Conservation (phyloP, 495 filamentous ascomycete species). For the Hyaloscypha hepaticicola region DNA sequence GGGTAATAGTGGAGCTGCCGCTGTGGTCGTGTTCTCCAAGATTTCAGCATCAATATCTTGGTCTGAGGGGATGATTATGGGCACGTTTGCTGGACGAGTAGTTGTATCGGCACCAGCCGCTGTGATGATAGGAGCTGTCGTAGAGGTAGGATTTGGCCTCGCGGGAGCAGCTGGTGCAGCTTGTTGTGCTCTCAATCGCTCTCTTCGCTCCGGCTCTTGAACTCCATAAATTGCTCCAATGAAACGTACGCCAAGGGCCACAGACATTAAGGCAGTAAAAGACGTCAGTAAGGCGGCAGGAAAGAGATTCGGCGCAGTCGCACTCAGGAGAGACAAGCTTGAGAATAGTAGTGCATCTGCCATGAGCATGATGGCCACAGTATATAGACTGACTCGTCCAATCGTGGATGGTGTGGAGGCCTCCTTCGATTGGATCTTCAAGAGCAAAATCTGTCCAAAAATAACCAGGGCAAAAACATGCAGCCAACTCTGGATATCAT, state of each 20-base stretch:
- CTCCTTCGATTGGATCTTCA: conserved; percentile 86
- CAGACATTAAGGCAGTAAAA: conserved; percentile 33
- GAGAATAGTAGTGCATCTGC: conserved; percentile 70
- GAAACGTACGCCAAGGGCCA: conserved; percentile 78
- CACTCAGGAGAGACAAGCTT: conserved; percentile 56
- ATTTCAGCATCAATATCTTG: conserved; percentile 70
- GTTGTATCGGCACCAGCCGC: conserved; percentile 43
- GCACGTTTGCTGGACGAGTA: conserved; percentile 58
- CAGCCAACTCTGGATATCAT: conserved; percentile 63
- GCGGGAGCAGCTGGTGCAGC: conserved; percentile 22
- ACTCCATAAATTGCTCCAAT: conserved; percentile 84
- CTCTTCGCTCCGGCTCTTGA: conserved; percentile 77
- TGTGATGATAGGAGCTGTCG: conserved; percentile 19
- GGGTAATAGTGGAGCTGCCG: conserved; percentile 29
- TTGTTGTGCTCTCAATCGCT: conserved; percentile 50
- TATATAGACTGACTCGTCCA: conserved; percentile 87
- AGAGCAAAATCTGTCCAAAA: conserved; percentile 68
- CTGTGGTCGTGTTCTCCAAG: conserved; percentile 41
- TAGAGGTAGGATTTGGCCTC: conserved; percentile 8
- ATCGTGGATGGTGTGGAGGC: conserved; percentile 91
- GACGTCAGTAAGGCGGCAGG: conserved; percentile 59
- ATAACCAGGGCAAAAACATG: conserved; percentile 63
- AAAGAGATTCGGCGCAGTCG: conserved; percentile 48
- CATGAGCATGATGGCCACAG: conserved; percentile 78
- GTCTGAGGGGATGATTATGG: conserved; percentile 80